Evolutionary conservation across 2,329 filamentous ascomycete genomes (phyloP), one percentile per base, ranked within the genome.

Genomic region (Colletotrichum cuscutae): DNA sequence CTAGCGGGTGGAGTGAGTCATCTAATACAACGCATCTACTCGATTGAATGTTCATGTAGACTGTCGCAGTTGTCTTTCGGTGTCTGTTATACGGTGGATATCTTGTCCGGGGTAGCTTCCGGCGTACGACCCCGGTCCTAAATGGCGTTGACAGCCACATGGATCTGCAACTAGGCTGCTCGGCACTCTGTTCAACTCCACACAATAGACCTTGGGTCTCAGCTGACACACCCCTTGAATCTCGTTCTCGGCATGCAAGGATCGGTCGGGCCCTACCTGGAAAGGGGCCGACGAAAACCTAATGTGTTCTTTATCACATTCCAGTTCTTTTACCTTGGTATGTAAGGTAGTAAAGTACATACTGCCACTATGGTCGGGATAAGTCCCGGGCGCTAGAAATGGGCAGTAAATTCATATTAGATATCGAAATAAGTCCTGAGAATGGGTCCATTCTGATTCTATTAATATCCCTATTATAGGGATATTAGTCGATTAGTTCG

Each of bases 191-290:
- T 32, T 37, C 57, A 37, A 52, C 56, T 37, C 57, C 46, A 57
- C 37, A 49, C 49, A 58, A 53, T 61, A 52, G 42, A 28, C 63
- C 63, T 32, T 60, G 13, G n/a, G 32, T n/a, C 32, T n/a, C 42
- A 46, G 42, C 56, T 61, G 63, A 37, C 63, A 68, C 57, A 22
- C 68, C 68, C 68, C 63, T 71, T 35, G 57, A 67, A 67, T 71
- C 15, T 69, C 66, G 60, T 15, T 15, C 53, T 56, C 22, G 22
- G 53, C 52, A 22, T 37, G 6, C 32, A 37, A 6, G n/a, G 15
- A 32, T 28, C 26, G 19, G 53, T 71, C n/a, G 30, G 15, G 15
- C 30, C 15, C 15, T 15, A 7, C 58, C 30, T 57, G 52, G 32
- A 15, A 12, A 22, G 35, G 26, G 52, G 35, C 30, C 6, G 11